A percentile compares a stretch with the other conserved stretches of the same genome.
phyloP scores from a whole-genome alignment of 164 flowering plant species.

The Brasenia schreberi region DNA sequence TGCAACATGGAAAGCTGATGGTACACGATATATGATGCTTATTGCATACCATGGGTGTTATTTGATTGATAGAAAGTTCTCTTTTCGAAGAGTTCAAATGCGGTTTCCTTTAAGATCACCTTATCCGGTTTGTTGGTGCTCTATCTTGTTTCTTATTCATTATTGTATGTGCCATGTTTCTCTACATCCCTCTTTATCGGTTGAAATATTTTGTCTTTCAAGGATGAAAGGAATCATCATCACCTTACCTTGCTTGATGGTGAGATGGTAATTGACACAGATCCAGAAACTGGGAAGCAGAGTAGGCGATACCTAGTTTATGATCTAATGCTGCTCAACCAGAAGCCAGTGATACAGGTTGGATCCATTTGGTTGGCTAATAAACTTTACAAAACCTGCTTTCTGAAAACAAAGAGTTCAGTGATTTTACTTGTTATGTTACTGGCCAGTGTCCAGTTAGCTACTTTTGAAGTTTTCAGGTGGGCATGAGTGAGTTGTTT shows the following conservation, averaged over 20 bases:
- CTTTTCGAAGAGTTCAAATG: conserved; percentile 90
- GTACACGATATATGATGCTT: conserved; percentile 96
- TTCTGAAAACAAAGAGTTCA: too few relatives aligned
- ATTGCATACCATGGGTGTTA: conserved; percentile 86
- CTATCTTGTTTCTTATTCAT: background rate
- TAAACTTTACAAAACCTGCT: too few relatives aligned
- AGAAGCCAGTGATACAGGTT: conserved; percentile 63
- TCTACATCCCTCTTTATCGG: background rate
- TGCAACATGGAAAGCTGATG: conserved; percentile 99
- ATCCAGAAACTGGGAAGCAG: conserved; percentile 62
- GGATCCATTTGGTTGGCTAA: conserved; percentile 6
- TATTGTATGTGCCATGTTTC: conserved; percentile 5
- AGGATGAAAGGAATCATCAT: conserved; percentile 36
- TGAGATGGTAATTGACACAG: conserved; percentile 93
- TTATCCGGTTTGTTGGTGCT: conserved; percentile 34
- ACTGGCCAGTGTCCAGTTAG: background rate
- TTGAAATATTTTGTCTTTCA: conserved; percentile 8
- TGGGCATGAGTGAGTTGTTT: too few relatives aligned
- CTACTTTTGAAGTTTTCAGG: too few relatives aligned
- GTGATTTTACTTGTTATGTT: background rate
- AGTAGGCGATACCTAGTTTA: conserved; percentile 94
- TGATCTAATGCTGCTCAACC: conserved; percentile 76
- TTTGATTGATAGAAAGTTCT: conserved; percentile 74
- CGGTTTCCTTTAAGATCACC: conserved; percentile 64
- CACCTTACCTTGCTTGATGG: conserved; percentile 92